Conservation (phyloP, 2,329 filamentous ascomycete species). For the Epichloe brachyelytri region DNA sequence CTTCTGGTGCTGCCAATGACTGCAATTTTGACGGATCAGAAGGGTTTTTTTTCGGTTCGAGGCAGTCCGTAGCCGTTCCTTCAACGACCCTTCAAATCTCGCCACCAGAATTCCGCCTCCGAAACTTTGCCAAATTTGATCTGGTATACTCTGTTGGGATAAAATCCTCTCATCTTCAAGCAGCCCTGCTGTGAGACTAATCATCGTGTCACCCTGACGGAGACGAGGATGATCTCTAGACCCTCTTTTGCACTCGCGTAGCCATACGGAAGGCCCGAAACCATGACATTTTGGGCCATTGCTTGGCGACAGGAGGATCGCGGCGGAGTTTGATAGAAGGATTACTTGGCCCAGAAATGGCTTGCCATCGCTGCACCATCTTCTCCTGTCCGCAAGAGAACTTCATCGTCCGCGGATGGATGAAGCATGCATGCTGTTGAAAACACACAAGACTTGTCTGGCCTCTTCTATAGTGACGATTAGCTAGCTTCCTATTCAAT, state of each 20-base stretch:
- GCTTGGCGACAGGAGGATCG: slow-evolving; percentile 1
- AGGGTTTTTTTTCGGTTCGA: no score
- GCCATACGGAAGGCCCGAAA: slow-evolving; percentile 6
- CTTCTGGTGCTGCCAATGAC: not conserved
- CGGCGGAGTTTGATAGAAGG: not conserved
- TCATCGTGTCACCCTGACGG: slow-evolving; percentile 3
- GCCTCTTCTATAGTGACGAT: not conserved
- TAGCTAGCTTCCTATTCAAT: not conserved
- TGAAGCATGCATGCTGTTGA: not conserved
- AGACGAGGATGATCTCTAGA: slow-evolving; percentile 1
- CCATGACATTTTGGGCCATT: not conserved
- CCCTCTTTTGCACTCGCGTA: slow-evolving; percentile 4
- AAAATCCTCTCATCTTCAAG: not conserved
- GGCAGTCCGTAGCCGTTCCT: no score
- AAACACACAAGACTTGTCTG: not conserved
- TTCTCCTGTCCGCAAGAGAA: not conserved
- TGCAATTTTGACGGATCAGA: no score
- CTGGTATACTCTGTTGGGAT: not conserved
- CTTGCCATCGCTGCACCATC: not conserved
- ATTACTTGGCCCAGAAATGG: not conserved
- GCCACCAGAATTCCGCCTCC: not conserved
- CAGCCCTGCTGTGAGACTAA: slow-evolving; percentile 5
- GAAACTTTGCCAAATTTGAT: not conserved
- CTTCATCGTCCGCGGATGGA: not conserved
- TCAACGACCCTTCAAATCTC: not conserved